Conservation (phyloP, 2,329 filamentous ascomycete genomes). For the Penicillium nordicum region DNA sequence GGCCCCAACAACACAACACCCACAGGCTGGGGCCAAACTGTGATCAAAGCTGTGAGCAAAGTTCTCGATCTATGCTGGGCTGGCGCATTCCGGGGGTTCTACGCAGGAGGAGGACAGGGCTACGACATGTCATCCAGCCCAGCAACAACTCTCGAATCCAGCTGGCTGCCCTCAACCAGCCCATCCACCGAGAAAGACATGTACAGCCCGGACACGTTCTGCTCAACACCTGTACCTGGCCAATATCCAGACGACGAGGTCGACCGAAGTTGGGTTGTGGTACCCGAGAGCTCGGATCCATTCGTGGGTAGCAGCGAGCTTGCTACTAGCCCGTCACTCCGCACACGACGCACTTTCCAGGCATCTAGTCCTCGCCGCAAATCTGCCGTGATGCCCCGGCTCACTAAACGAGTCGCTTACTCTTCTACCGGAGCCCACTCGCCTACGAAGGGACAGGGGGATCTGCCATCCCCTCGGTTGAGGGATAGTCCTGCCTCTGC, state of each 20-base stretch:
- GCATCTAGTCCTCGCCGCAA: conserved; percentile 25
- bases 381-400: conserved; percentile 25
- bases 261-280: conserved; percentile 68
- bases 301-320: conserved; percentile 10
- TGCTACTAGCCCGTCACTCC: conserved; percentile 18
- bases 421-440: conserved; percentile 21
- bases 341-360: conserved; percentile 20
- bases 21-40: conserved; percentile 40
- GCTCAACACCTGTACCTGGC: conserved; percentile 51
- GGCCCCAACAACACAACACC: conserved; percentile 14
- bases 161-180: conserved; percentile 28
- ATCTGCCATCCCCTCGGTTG: conserved; percentile 29
- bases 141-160: conserved; percentile 22
- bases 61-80: conserved; percentile 80
- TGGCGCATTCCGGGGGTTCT: conserved; percentile 73
- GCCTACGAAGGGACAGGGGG: conserved; percentile 21
- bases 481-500: conserved; percentile 33
- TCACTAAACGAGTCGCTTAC: conserved; percentile 22
- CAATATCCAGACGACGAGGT: conserved; percentile 55
- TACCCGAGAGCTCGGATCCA: conserved; percentile 36
- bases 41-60: conserved; percentile 54
- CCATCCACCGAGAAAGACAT: conserved; percentile 25
- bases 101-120: conserved; percentile 74
- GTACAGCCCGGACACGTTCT: conserved; percentile 15
- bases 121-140: conserved; percentile 55